Evolutionary conservation across 805 yeast species (phyloP), one percentile per base, ranked within the genome.

Genomic region (Starmera pachycereana): DNA sequence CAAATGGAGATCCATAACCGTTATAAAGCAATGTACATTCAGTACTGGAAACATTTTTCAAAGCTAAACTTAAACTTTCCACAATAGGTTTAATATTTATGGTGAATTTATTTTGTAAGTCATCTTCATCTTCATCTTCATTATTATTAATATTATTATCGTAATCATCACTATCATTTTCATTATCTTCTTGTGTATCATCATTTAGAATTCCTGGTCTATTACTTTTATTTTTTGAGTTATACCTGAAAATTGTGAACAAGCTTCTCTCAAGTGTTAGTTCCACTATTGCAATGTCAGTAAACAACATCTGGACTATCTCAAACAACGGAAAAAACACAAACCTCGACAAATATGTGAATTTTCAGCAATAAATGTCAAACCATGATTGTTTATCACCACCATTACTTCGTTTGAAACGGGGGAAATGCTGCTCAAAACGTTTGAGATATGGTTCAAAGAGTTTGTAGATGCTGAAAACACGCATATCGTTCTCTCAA

Each of bases 1-100:
- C 63, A 48, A 81, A 75, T 0, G 80, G 81, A 9, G 66, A 52
- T 1, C 79, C 80, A 8, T 60, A 52, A 0, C 74, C 73, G 35
- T 64, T 57, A 49, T 71, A 73, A 16, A 71, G 65, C 40, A 78
- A 44, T 8, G 77, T 69, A 46, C 79, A 74, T 41, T 70, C 72
- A 1, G 68, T 53, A 3, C 39, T 56, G 42, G 45, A 52, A 11
- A 39, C 42, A 38, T 55, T 54, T 33, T 54, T 53, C 44, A 56
- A 65, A 47, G 55, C 62, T 12, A 74, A 61, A 46, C 67, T 74
- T 13, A 75, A 62, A 34, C 77, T 70, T 48, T 75, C 78, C 16
- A 73, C 56, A 4, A 75, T 56, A 19, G 74, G 71, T 19, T 58
- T 59, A 11, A 74, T 51, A 49, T 73, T 72, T 4, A 74, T 53